Evolutionary conservation across 73 alveolate genomes (phyloP).

Genomic region (Blepharisma japonicum): DNA sequence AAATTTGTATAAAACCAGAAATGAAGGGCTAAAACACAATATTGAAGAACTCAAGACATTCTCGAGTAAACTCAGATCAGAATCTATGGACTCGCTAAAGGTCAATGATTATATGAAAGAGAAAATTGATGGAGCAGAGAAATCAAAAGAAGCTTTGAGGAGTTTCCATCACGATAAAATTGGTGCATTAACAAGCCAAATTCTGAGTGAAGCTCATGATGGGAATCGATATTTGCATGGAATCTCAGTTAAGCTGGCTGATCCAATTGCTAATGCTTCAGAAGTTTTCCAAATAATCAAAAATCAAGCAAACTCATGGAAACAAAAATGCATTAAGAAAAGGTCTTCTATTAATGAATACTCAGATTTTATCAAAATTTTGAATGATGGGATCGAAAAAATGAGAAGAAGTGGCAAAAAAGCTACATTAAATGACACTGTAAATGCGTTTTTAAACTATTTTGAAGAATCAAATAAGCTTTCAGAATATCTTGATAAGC

Average conservation of each 20-base stretch:
- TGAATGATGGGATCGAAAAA: neutral
- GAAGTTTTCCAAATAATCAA: constrained; percentile 5
- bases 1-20: neutral
- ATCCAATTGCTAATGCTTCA: constrained; percentile 13
- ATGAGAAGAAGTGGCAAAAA: neutral
- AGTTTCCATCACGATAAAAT: neutral
- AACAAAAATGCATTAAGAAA: neutral
- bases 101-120: neutral
- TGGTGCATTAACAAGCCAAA: neutral
- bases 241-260: constrained; percentile 3
- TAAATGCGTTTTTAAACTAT: neutral
- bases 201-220: neutral
- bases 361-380: neutral
- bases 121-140: neutral
- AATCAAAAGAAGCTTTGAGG: neutral
- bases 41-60: neutral
- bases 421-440: neutral
- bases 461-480: neutral
- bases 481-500: too few species aligned
- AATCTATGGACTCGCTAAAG: neutral
- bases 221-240: constrained; percentile 4
- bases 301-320: neutral
- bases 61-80: neutral
- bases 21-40: neutral
- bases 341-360: neutral